A percentile compares a stretch with the other conserved stretches of the same genome.
phyloP scores from a whole-genome alignment of 2,329 filamentous ascomycete species.

The Reticulascus tulasneorum region DNA sequence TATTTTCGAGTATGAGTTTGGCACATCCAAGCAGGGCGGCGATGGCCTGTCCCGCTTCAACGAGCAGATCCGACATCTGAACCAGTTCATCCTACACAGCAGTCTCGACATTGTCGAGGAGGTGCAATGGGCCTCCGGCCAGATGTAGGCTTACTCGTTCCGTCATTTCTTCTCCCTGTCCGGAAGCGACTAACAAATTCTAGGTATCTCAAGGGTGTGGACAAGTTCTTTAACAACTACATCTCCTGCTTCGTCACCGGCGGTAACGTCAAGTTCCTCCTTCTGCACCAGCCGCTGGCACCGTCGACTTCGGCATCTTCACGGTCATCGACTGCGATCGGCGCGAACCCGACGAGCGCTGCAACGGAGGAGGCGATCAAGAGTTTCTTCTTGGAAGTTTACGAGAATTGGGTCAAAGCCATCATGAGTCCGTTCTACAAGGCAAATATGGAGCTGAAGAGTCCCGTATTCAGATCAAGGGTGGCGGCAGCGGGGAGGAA shows the following conservation, averaged over 20 bases:
- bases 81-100: conserved; percentile 95
- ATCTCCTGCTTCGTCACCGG: conserved; percentile 93
- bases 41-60: conserved; percentile 87
- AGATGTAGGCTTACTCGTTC: conserved; percentile 59
- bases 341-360: conserved; percentile 78
- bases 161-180: background rate
- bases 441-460: conserved; percentile 78
- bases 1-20: conserved; percentile 95
- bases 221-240: conserved; percentile 95
- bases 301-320: conserved; percentile 34
- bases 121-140: conserved; percentile 84
- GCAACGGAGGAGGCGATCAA: conserved; percentile 94
- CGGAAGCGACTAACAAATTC: background rate
- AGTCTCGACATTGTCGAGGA: conserved; percentile 94
- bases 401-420: conserved; percentile 95
- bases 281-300: conserved; percentile 76
- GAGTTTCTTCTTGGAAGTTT: conserved; percentile 92
- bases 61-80: conserved; percentile 86
- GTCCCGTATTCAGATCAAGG: conserved; percentile 76
- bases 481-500: conserved; percentile 89
- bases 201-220: conserved; percentile 94
- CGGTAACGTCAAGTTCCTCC: conserved; percentile 87
- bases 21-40: conserved; percentile 91
- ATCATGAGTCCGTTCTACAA: conserved; percentile 96
- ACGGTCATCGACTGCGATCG: conserved; percentile 65